Base-by-base conservation (phyloP, 495 filamentous ascomycete species). In the Hypoxylon intermedium region DNA sequence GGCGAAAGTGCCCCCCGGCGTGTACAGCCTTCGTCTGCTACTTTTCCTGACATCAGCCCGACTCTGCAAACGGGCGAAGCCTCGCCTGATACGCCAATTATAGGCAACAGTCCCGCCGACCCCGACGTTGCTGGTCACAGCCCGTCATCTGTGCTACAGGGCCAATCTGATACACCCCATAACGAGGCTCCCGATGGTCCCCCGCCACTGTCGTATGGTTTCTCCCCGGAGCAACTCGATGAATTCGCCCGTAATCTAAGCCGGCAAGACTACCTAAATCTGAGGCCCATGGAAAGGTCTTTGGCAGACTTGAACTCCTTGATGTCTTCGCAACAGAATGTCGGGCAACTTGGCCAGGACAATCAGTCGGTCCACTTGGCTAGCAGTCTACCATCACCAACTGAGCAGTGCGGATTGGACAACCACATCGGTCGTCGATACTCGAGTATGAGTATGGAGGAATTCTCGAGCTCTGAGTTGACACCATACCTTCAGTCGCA, bases 1-100 rank as follows among this genome's bases (percentile, higher is more conserved):
- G 60, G 61, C 9, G 59, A 72, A 24, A 69, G 60, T 47, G 67
- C 69, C 44, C 74, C 62, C 38, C 74, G 68, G 36, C 66, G 65
- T 9, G 55, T 63, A 11, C 67, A 71, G 26, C 65, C 75, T 40
- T 78, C 75, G 2, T 73, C 74, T 5, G 75, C 73, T 49, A 16
- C 53, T 1, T 75, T 76, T 48, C 72, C 72, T 20, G 43, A 67
- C 9, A 47, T 58, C 16, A 63, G 56, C 51, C 60, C 65, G 9
- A 40, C 40, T 7, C 37, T 55, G n/a, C 51, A 68, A 33, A 44
- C 38, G n/a, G 23, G 23, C 40, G 53, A 67, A 6, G 30, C 15
- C 5, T 49, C 53, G 31, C 47, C 34, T 46, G 65, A 65, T n/a
- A n/a, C n/a, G n/a, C n/a, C 15, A 61, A 73, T 15, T 65, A 65